phyloP scores from a whole-genome alignment of 306 rosid genomes.

The Fragaria iinumae region DNA sequence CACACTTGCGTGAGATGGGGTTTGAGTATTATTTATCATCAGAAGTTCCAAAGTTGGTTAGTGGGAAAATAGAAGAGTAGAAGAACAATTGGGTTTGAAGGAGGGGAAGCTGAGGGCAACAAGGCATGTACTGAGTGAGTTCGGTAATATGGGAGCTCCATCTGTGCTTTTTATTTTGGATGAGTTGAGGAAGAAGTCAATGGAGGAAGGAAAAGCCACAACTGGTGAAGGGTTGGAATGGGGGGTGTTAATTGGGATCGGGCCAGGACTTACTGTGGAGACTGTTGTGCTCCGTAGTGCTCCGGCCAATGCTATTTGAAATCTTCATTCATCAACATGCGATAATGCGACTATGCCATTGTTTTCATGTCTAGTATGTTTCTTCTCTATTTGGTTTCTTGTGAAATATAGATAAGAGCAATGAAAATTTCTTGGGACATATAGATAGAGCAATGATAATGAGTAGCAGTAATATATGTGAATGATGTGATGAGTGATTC shows the following conservation, averaged over 20 bases:
- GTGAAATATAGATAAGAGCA: too few species aligned
- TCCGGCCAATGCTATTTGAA: background rate
- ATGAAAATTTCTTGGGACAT: too few species aligned
- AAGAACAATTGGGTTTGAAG: slow-evolving; percentile 19
- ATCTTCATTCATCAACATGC: background rate
- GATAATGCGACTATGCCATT: too few species aligned
- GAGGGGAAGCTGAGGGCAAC: slow-evolving; percentile 34
- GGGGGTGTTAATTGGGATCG: slow-evolving; percentile 29
- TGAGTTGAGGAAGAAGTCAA: slow-evolving; percentile 35
- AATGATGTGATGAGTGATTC: too few species aligned
- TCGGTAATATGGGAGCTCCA: slow-evolving; percentile 41
- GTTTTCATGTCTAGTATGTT: too few species aligned
- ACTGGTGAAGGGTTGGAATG: slow-evolving; percentile 37
- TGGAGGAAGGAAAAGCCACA: slow-evolving; percentile 27
- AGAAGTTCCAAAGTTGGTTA: slow-evolving; percentile 20
- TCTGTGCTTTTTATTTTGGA: slow-evolving; percentile 28
- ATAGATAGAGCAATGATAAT: too few species aligned
- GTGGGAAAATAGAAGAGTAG: slow-evolving; percentile 26
- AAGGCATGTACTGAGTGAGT: slow-evolving; percentile 30
- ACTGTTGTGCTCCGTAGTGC: background rate
- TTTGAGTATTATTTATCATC: slow-evolving; percentile 18
- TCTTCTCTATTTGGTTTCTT: too few species aligned
- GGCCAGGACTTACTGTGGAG: slow-evolving; percentile 24
- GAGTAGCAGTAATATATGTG: too few species aligned
- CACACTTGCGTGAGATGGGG: slow-evolving; percentile 37